phyloP scores from a whole-genome alignment of 345 rosid genomes.

The Eucalyptus pauciflora region DNA sequence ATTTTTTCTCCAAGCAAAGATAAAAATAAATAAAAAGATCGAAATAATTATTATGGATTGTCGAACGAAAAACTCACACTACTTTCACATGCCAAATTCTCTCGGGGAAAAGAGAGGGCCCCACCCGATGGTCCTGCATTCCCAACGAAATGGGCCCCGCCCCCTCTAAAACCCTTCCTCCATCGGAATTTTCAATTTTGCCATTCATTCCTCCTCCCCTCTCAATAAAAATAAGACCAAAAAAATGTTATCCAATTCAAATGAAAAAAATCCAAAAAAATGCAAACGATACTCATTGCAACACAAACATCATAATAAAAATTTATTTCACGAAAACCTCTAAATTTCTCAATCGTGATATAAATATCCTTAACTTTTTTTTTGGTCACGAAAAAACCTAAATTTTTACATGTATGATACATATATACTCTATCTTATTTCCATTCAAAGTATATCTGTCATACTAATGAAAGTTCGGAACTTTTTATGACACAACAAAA shows the following conservation, averaged over 20 bases:
- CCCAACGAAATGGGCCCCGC: neutral
- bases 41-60: neutral
- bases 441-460: too few relatives aligned
- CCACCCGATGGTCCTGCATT: neutral
- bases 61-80: neutral
- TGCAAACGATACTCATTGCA: neutral
- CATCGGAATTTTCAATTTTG: neutral
- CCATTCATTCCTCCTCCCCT: neutral
- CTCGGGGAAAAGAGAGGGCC: neutral
- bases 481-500: too few relatives aligned
- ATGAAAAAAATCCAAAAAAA: neutral
- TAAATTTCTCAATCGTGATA: too few relatives aligned
- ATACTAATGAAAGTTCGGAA: accelerated
- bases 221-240: neutral
- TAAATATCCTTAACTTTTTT: too few relatives aligned
- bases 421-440: too few relatives aligned
- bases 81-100: neutral
- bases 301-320: neutral
- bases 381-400: too few relatives aligned
- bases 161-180: neutral
- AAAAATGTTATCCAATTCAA: neutral
- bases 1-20: neutral
- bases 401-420: too few relatives aligned
- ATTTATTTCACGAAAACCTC: too few relatives aligned
- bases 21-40: neutral